These are phyloP conservation scores for Zasmidium angulare DNA, from an alignment of 2,329 filamentous ascomycete genomes.

Conservation along the genomic window DNA sequence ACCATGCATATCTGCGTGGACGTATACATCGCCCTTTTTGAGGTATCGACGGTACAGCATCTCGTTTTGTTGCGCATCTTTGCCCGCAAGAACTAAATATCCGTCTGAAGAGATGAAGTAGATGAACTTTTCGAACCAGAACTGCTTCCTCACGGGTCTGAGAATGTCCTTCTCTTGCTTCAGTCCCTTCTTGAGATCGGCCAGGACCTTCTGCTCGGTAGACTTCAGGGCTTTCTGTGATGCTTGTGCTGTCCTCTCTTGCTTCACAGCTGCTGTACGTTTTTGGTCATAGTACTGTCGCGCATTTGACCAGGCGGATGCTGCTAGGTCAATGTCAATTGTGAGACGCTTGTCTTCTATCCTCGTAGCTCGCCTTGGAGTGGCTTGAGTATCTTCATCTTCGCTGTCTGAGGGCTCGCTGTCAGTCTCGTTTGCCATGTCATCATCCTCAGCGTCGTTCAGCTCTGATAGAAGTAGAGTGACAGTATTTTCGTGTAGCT, in stretches of 20 bases:
- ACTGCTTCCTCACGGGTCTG: constrained; percentile 74
- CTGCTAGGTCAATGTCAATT: constrained; percentile 79
- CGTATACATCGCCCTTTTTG: constrained; percentile 85
- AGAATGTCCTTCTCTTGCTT: constrained; percentile 90
- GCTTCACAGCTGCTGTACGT: constrained; percentile 78
- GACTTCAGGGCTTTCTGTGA: constrained; percentile 82
- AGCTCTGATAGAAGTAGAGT: constrained; percentile 76
- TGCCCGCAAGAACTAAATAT: constrained; percentile 83
- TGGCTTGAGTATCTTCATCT: constrained; percentile 51
- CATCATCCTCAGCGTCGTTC: constrained; percentile 61
- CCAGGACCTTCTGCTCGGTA: constrained; percentile 81
- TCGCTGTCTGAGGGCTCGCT: constrained; percentile 62
- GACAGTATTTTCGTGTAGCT: constrained; percentile 84
- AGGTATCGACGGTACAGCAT: constrained; percentile 85
- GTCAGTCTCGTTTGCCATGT: constrained; percentile 63
- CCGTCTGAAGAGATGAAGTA: constrained; percentile 97
- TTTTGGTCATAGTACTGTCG: constrained; percentile 89
- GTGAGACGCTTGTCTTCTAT: constrained; percentile 53
- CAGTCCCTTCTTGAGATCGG: constrained; percentile 80
- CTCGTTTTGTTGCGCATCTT: constrained; percentile 86
- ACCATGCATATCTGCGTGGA: constrained; percentile 84
- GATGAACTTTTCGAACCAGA: constrained; percentile 97
- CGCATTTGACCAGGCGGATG: constrained; percentile 87
- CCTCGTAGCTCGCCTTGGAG: constrained; percentile 28
- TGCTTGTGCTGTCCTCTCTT: constrained; percentile 80